Conservation (phyloP, 139 green algal species). For the Bryopsis sp. region DNA sequence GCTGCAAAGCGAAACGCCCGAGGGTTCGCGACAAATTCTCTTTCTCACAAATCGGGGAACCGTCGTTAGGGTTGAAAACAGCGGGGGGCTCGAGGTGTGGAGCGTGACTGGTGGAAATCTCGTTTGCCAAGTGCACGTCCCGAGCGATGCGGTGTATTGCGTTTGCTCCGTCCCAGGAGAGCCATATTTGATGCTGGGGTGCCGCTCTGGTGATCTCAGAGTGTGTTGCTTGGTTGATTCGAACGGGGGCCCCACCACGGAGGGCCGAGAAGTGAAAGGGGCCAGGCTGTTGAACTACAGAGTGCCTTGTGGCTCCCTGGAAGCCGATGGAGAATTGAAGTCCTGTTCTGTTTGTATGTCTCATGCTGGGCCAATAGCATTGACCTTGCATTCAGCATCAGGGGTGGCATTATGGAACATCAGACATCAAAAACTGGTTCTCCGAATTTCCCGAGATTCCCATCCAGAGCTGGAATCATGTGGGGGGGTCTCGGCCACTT, state of each 20-base stretch:
- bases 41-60: conserved; percentile 34
- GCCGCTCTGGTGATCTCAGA: conserved; percentile 29
- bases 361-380: conserved; percentile 18
- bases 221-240: conserved; percentile 30
- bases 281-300: conserved; percentile 27
- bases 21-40: conserved; percentile 25
- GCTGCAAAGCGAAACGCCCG: conserved; percentile 13
- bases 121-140: not conserved
- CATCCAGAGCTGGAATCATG: no score
- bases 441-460: no score
- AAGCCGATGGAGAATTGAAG: conserved; percentile 21
- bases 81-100: conserved; percentile 23
- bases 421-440: no score
- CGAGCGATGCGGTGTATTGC: conserved; percentile 6
- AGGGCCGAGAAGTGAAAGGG: conserved; percentile 10
- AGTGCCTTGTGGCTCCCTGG: conserved; percentile 18
- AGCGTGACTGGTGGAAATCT: conserved; percentile 2
- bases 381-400: conserved; percentile 24
- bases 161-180: conserved; percentile 25
- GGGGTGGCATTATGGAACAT: conserved; percentile 36
- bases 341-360: conserved; percentile 26
- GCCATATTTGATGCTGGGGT: conserved; percentile 41
- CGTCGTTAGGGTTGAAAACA: conserved; percentile 26
- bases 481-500: conserved; percentile 27
- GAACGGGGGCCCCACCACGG: conserved; percentile 5